Conservation (phyloP, 2,329 filamentous ascomycete genomes). For the Pestalotiopsis sp. region DNA sequence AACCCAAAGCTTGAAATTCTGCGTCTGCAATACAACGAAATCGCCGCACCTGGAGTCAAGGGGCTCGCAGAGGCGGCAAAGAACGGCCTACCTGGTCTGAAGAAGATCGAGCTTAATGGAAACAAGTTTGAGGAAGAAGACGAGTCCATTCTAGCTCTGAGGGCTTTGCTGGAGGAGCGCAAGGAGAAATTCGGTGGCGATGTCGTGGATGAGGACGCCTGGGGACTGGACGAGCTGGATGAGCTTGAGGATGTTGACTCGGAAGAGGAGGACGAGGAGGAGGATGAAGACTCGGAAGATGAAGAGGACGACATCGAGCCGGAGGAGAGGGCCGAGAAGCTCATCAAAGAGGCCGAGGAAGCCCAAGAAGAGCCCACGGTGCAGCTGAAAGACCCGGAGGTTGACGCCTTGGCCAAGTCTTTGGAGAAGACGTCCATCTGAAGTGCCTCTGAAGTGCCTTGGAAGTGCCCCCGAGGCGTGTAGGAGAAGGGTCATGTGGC, state of each 20-base stretch:
- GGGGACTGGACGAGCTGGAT: constrained; percentile 83
- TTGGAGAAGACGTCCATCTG: constrained; percentile 71
- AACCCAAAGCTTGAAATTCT: constrained; percentile 82
- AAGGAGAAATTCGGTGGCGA: constrained; percentile 74
- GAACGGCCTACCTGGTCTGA: constrained; percentile 71
- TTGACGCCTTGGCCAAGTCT: constrained; percentile 78
- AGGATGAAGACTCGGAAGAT: constrained; percentile 70
- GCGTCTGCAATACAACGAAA: constrained; percentile 92
- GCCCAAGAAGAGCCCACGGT: constrained; percentile 75
- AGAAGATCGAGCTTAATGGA: constrained; percentile 90
- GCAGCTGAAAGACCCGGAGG: constrained; percentile 72
- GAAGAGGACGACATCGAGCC: constrained; percentile 56
- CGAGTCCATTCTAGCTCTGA: constrained; percentile 66
- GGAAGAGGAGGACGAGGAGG: constrained; percentile 69
- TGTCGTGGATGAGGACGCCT: constrained; percentile 73
- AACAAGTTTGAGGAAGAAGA: constrained; percentile 95
- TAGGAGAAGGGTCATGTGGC: neutral
- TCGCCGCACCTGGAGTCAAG: constrained; percentile 75
- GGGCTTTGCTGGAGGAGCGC: constrained; percentile 72
- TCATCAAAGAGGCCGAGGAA: constrained; percentile 69
- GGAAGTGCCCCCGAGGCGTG: neutral
- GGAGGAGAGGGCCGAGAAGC: constrained; percentile 69
- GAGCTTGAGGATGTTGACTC: constrained; percentile 79
- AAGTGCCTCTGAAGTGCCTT: neutral
- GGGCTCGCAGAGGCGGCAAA: constrained; percentile 70